Evolutionary conservation across 805 yeast genomes (phyloP).

Genomic region (Zygosaccharomyces lentus): DNA sequence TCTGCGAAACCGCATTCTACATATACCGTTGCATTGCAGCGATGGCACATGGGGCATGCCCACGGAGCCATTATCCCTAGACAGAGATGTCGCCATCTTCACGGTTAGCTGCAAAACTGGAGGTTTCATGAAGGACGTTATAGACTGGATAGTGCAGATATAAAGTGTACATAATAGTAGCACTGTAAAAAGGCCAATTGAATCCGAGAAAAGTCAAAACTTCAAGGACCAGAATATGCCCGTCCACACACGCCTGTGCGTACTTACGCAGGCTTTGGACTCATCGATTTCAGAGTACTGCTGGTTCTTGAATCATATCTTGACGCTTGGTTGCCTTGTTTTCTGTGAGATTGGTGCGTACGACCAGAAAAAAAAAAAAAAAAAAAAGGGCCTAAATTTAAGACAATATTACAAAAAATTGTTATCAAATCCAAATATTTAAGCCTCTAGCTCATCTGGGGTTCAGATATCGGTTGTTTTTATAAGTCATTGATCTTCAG

Average conservation of each 20-base stretch:
- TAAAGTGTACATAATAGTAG: constrained; percentile 1
- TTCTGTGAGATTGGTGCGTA: neutral
- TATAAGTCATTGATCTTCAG: neutral
- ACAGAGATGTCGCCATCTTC: constrained; percentile 22
- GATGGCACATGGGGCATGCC: constrained; percentile 3
- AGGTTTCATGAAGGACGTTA: constrained; percentile 15
- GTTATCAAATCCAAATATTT: no score
- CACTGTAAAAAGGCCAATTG: neutral
- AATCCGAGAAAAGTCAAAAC: neutral
- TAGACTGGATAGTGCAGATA: constrained; percentile 20
- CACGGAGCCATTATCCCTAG: constrained; percentile 12
- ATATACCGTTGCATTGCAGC: constrained; percentile 11
- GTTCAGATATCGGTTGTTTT: neutral
- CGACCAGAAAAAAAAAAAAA: neutral
- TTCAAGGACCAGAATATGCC: neutral
- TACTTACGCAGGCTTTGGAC: neutral
- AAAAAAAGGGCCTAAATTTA: neutral
- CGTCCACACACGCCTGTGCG: neutral
- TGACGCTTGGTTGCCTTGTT: neutral
- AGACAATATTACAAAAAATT: neutral
- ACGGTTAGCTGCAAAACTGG: constrained; percentile 25
- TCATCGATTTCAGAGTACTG: neutral
- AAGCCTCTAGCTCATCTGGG: neutral
- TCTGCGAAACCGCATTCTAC: constrained; percentile 17
- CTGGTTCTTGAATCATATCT: neutral